phyloP scores from a whole-genome alignment of 1,139 yeast species.

The Diutina mesorugosa region DNA sequence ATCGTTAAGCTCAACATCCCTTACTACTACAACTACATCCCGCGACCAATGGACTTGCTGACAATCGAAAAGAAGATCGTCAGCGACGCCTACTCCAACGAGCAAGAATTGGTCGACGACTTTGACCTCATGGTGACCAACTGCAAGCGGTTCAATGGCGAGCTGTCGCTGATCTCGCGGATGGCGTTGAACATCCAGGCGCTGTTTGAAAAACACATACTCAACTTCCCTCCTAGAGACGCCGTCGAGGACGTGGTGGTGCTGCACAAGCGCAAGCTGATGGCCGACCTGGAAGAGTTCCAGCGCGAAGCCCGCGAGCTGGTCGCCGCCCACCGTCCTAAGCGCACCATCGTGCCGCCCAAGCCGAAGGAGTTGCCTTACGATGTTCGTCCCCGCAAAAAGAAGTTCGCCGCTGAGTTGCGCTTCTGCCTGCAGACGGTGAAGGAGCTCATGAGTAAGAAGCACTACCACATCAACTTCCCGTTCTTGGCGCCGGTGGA shows the following conservation, averaged over 20 bases:
- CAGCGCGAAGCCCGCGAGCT: conserved; percentile 14
- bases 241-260: conserved; percentile 29
- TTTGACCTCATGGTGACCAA: conserved; percentile 77
- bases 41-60: conserved; percentile 86
- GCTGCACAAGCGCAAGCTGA: conserved; percentile 27
- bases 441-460: conserved; percentile 72
- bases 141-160: conserved; percentile 79
- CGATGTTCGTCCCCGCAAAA: conserved; percentile 81
- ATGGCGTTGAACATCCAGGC: conserved; percentile 89
- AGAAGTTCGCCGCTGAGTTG: conserved; percentile 83
- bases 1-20: conserved; percentile 83
- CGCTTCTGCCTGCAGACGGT: conserved; percentile 74
- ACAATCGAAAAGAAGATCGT: conserved; percentile 76
- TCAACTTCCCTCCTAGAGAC: conserved; percentile 79
- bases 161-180: conserved; percentile 66
- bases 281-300: conserved; percentile 2
- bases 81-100: conserved; percentile 56
- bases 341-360: conserved; percentile 94
- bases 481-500: conserved; percentile 94
- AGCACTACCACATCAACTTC: conserved; percentile 72
- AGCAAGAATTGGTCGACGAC: conserved; percentile 61
- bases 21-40: conserved; percentile 70
- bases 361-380: conserved; percentile 88
- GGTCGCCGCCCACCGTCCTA: conserved; percentile 57
- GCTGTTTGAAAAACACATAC: conserved; percentile 85